A percentile compares a stretch with the other conserved stretches of the same genome.
These are phyloP conservation scores for Pneumocystis canis DNA, from an alignment of 1,139 yeast genomes.

Conservation along the genomic window DNA sequence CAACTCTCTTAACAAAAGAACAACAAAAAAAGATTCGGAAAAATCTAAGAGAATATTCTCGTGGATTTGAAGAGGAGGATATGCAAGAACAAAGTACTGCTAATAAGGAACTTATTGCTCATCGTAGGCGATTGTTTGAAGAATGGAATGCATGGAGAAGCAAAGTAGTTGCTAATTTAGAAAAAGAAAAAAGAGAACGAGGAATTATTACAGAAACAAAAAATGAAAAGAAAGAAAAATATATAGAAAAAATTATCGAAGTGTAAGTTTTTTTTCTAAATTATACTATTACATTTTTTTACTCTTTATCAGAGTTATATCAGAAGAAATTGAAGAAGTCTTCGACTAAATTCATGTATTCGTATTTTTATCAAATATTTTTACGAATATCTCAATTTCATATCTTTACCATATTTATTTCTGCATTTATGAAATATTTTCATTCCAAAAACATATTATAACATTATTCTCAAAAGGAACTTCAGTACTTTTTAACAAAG, in stretches of 20 bases:
- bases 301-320: not conserved
- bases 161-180: slow-evolving; percentile 25
- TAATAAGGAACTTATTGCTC: slow-evolving; percentile 73
- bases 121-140: slow-evolving; percentile 65
- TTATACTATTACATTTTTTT: not conserved
- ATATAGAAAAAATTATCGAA: slow-evolving; percentile 60
- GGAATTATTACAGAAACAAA: slow-evolving; percentile 29
- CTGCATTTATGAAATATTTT: not conserved
- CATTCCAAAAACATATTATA: not conserved
- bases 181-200: slow-evolving; percentile 33
- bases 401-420: not conserved
- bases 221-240: slow-evolving; percentile 45
- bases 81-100: slow-evolving; percentile 95
- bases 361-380: not conserved
- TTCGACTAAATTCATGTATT: not conserved
- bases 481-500: not conserved
- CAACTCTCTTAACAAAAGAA: slow-evolving; percentile 53
- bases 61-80: slow-evolving; percentile 87
- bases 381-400: not conserved
- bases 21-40: slow-evolving; percentile 82
- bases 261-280: slow-evolving; percentile 20
- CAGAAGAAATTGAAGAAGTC: not conserved
- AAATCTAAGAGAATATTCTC: slow-evolving; percentile 77
- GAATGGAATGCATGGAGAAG: slow-evolving; percentile 80
- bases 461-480: not conserved